Conservation (phyloP, 352 stramenopile genomes). For the Globisporangium yorkense region DNA sequence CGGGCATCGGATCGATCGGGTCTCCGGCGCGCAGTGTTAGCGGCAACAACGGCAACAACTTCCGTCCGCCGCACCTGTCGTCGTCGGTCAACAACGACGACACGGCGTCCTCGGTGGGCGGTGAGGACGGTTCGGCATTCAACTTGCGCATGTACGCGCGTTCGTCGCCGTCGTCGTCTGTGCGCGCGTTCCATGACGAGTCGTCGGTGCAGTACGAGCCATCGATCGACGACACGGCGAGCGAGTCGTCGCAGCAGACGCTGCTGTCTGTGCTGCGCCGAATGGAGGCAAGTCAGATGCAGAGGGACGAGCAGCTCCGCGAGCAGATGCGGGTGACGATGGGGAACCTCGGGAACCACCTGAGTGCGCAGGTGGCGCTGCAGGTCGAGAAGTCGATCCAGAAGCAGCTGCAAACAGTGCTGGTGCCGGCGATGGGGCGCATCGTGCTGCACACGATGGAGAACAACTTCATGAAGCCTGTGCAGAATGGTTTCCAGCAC, state of each 20-base stretch:
- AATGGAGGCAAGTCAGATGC: conserved; percentile 61
- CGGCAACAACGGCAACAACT: neutral
- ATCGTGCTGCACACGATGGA: conserved; percentile 87
- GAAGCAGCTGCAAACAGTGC: conserved; percentile 75
- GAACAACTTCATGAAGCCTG: conserved; percentile 86
- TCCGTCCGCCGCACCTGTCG: conserved; percentile 1
- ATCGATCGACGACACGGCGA: conserved; percentile 61
- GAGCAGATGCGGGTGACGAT: conserved; percentile 65
- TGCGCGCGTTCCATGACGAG: conserved; percentile 76
- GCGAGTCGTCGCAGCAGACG: conserved; percentile 50
- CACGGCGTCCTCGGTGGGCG: conserved; percentile 33
- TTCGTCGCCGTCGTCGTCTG: conserved; percentile 74
- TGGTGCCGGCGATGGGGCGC: conserved; percentile 79
- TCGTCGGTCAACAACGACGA: conserved; percentile 32
- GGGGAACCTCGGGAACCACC: conserved; percentile 44
- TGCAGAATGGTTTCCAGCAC: conserved; percentile 74
- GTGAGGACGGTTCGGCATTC: conserved; percentile 42
- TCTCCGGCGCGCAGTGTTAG: conserved; percentile 19
- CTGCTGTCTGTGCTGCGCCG: conserved; percentile 55
- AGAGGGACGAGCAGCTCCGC: conserved; percentile 66
- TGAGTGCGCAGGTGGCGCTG: conserved; percentile 48
- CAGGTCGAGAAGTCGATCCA: conserved; percentile 83
- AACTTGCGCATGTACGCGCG: conserved; percentile 60
- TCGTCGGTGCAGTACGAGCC: conserved; percentile 59
- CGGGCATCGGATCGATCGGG: conserved; percentile 5